These are phyloP conservation scores for Zygosaccharomyces rouxii DNA, from an alignment of 805 yeast genomes.

Conservation along the genomic window DNA sequence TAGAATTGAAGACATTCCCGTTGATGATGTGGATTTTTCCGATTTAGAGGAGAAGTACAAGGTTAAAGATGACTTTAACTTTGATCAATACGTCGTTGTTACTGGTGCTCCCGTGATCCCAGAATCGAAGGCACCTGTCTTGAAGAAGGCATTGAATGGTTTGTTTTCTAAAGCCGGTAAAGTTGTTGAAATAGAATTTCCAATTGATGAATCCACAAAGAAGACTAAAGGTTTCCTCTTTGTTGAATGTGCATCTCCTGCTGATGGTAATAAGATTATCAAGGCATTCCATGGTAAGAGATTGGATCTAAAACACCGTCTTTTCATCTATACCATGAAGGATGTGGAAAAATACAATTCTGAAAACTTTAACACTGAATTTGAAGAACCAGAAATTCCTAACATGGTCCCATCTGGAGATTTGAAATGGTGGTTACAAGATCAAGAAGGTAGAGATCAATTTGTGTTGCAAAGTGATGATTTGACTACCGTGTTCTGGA, in stretches of 20 bases:
- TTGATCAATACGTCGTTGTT: slow-evolving; percentile 76
- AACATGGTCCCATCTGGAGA: slow-evolving; percentile 74
- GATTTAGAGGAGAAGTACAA: slow-evolving; percentile 77
- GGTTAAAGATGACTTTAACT: slow-evolving; percentile 54
- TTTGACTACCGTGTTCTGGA: slow-evolving; percentile 82
- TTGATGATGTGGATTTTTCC: slow-evolving; percentile 72
- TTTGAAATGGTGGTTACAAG: slow-evolving; percentile 87
- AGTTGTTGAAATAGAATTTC: slow-evolving; percentile 75
- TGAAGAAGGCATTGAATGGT: slow-evolving; percentile 80
- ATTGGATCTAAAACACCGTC: slow-evolving; percentile 87
- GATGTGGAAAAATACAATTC: slow-evolving; percentile 78
- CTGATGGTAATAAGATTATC: slow-evolving; percentile 72
- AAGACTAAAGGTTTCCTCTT: slow-evolving; percentile 83
- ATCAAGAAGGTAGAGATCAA: slow-evolving; percentile 86
- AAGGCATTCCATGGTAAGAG: slow-evolving; percentile 81
- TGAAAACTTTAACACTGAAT: slow-evolving; percentile 57
- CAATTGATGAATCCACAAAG: slow-evolving; percentile 61
- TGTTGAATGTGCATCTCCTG: slow-evolving; percentile 68
- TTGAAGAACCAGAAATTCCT: slow-evolving; percentile 67
- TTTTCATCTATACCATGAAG: slow-evolving; percentile 73
- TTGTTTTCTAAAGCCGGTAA: slow-evolving; percentile 74
- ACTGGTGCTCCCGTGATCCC: slow-evolving; percentile 98
- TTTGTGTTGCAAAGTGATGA: slow-evolving; percentile 74
- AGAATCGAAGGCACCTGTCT: slow-evolving; percentile 75
- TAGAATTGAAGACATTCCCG: slow-evolving; percentile 43